These are phyloP conservation scores for Pseudonitzschia delicatissima DNA, from an alignment of 108 stramenopile genomes.

Conservation along the genomic window DNA sequence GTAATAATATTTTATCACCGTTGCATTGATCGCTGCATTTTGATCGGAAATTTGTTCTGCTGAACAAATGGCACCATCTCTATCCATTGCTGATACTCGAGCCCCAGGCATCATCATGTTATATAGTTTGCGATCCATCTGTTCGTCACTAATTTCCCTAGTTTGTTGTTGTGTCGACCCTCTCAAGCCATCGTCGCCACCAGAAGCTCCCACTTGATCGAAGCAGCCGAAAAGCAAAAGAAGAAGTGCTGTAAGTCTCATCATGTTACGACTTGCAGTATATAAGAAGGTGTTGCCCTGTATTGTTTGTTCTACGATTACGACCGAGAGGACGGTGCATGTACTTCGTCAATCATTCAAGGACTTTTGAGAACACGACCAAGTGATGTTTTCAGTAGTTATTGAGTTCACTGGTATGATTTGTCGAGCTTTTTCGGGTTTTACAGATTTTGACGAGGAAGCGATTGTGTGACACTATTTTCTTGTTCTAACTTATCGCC, in stretches of 20 bases:
- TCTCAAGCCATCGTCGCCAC: neutral
- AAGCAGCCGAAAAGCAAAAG: neutral
- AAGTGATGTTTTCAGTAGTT: too few relatives aligned
- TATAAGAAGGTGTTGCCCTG: too few relatives aligned
- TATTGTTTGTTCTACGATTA: too few relatives aligned
- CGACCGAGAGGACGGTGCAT: too few relatives aligned
- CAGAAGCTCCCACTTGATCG: neutral
- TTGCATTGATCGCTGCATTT: slow-evolving; percentile 4
- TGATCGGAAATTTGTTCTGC: neutral
- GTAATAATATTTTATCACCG: slow-evolving; percentile 31
- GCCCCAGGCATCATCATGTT: slow-evolving; percentile 15
- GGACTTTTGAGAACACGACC: too few relatives aligned
- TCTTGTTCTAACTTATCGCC: too few relatives aligned
- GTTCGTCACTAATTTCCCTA: neutral
- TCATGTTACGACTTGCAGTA: too few relatives aligned
- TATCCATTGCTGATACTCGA: slow-evolving; percentile 24
- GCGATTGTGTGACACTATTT: too few relatives aligned
- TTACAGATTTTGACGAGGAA: too few relatives aligned
- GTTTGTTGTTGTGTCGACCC: neutral
- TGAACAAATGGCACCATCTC: slow-evolving; percentile 14
- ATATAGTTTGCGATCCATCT: neutral
- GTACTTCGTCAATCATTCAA: too few relatives aligned
- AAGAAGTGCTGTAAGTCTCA: neutral
- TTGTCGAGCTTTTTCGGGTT: too few relatives aligned
- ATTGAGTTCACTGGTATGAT: too few relatives aligned